Percentiles rank a stretch among this genome's conserved stretches.
phyloP scores from a whole-genome alignment of 1,284 basidiomycete species.

The Termitomyces sp. region DNA sequence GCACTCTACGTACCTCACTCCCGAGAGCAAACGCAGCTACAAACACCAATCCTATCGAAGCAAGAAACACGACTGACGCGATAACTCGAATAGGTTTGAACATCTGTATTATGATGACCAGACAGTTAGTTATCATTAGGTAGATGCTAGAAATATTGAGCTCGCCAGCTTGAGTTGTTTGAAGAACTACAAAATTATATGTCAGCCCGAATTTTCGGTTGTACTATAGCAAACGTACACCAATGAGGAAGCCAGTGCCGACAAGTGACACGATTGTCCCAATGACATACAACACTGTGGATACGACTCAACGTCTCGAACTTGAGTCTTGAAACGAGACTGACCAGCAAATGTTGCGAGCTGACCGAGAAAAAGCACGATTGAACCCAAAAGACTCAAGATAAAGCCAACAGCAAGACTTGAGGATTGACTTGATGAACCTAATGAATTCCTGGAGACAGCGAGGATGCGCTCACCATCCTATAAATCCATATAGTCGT shows the following conservation, averaged over 20 bases:
- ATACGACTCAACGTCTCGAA: slow-evolving; percentile 10
- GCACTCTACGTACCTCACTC: slow-evolving; percentile 50
- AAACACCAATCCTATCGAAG: slow-evolving; percentile 73
- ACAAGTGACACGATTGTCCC: slow-evolving; percentile 81
- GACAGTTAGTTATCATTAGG: not conserved
- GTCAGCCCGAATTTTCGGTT: slow-evolving; percentile 3
- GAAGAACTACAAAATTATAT: slow-evolving; percentile 48
- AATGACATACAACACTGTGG: slow-evolving; percentile 72
- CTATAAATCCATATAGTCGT: slow-evolving; percentile 78
- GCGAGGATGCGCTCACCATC: slow-evolving; percentile 52
- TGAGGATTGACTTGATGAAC: not conserved
- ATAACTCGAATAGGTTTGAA: slow-evolving; percentile 89
- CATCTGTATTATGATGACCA: slow-evolving; percentile 51
- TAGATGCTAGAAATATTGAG: not conserved
- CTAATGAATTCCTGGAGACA: not conserved
- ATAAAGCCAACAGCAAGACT: slow-evolving; percentile 64
- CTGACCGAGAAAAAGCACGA: slow-evolving; percentile 73
- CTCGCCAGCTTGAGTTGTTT: slow-evolving; percentile 76
- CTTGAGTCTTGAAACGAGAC: slow-evolving; percentile 25
- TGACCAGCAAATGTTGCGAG: slow-evolving; percentile 74
- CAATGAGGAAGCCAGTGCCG: slow-evolving; percentile 88
- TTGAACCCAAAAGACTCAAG: slow-evolving; percentile 76
- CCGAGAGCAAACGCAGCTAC: slow-evolving; percentile 73
- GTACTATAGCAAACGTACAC: slow-evolving; percentile 42
- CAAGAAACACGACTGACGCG: slow-evolving; percentile 77